Evolutionary conservation across 129 eudicot species (phyloP), one percentile per base, ranked within the genome.

Genomic region (Helichrysum umbraculigerum): DNA sequence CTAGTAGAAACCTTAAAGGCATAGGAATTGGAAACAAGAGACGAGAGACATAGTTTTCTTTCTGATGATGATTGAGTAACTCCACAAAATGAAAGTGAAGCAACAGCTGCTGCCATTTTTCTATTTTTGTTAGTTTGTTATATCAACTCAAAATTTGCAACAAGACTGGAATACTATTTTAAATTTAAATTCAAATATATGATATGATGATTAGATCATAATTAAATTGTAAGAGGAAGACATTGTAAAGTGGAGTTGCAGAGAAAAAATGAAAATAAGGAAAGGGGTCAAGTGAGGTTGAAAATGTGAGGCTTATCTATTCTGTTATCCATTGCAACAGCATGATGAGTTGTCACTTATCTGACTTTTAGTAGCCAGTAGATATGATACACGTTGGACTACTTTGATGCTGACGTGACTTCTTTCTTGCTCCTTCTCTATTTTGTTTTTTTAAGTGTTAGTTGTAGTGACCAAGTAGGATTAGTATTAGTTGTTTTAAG

Each of bases 41-140:
- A 64, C 15, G 83, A 37, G 32, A 67, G 54, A 17, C 67, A 21
- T 59, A 33, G 9, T 80, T 84, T 91, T 75, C 82, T 81, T 20
- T 90, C 89, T 10, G 85, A 33, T 1, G 92, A 86, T 5, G 92
- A 88, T 50, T 85, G 92, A 69, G 73, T 66, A 14, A 85, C 58
- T 50, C 85, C 86, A 1, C 82, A 61, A 82, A 87, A 79, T 0
- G 97, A 85, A 4, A 88, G 47, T 44, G 92, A 88, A 74, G 95
- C 83, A 30, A 88, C 77, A 3, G 95, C 84, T 41, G 96, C 95
- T 92, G 87, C 87, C 72, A 51, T 72, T 17, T 57, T 7, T 19
- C 1, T 56, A n/a, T 11, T n/a, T n/a, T 56, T 56, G 25, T 56
- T 56, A 54, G 8, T 54, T 54, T n/a, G 21, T 19, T 54, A 54